phyloP scores from a whole-genome alignment of 2,329 filamentous ascomycete species.

The Metarhizium guizhouense region DNA sequence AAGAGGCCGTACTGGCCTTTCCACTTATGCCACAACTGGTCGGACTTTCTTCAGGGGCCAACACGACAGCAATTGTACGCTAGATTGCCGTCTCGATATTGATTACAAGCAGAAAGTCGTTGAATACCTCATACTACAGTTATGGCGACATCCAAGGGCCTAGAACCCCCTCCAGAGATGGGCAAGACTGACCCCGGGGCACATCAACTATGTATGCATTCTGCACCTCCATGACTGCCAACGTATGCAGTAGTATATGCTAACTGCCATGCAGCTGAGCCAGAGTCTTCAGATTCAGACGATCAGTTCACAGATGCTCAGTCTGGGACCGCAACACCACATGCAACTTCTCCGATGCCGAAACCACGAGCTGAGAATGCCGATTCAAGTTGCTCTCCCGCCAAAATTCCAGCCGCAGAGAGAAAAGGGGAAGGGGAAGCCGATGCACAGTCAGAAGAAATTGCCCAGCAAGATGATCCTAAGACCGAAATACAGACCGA shows the following conservation, averaged over 20 bases:
- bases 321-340: conserved; percentile 37
- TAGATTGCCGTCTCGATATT: neutral
- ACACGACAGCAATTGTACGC: neutral
- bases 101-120: neutral
- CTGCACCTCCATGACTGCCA: neutral
- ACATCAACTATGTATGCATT: conserved; percentile 44
- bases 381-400: conserved; percentile 41
- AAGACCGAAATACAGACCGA: conserved; percentile 15
- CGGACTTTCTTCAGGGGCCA: neutral
- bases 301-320: conserved; percentile 63
- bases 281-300: conserved; percentile 49
- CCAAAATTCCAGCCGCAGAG: conserved; percentile 52
- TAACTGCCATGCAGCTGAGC: conserved; percentile 27
- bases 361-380: conserved; percentile 50
- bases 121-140: neutral
- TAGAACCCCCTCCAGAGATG: conserved; percentile 23
- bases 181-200: conserved; percentile 45
- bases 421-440: conserved; percentile 46
- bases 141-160: conserved; percentile 22
- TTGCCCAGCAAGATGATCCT: conserved; percentile 34
- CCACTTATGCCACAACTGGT: neutral
- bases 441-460: conserved; percentile 53
- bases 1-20: too few relatives aligned
- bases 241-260: conserved; percentile 4
- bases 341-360: conserved; percentile 43